phyloP scores from a whole-genome alignment of 495 filamentous ascomycete genomes.

The Neurospora sublineolata region DNA sequence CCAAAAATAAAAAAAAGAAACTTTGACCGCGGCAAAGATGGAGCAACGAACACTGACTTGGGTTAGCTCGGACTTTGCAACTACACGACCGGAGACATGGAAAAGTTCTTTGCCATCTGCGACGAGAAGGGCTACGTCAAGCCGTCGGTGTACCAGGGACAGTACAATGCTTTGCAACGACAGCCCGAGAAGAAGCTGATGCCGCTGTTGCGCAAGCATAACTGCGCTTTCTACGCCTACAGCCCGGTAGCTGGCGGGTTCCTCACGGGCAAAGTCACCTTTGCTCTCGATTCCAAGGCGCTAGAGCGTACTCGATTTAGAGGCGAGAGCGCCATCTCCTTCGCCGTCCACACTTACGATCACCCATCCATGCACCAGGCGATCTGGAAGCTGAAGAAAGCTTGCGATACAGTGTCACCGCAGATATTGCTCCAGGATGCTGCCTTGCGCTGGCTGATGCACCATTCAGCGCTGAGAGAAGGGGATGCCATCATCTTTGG shows the following conservation, averaged over 20 bases:
- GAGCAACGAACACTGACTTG: background rate
- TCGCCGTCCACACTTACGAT: slow-evolving; percentile 33
- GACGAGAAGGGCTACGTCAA: slow-evolving; percentile 30
- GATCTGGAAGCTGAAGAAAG: slow-evolving; percentile 28
- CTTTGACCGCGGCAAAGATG: background rate
- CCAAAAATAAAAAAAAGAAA: too few species aligned
- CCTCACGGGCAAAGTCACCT: slow-evolving; percentile 17
- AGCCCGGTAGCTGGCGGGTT: slow-evolving; percentile 18
- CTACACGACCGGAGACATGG: slow-evolving; percentile 29
- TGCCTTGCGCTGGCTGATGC: slow-evolving; percentile 44
- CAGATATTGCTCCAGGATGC: slow-evolving; percentile 20
- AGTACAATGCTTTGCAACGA: slow-evolving; percentile 34
- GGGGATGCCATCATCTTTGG: slow-evolving; percentile 47
- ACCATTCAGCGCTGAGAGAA: slow-evolving; percentile 35
- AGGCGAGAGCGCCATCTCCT: slow-evolving; percentile 6
- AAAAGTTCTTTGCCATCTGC: slow-evolving; percentile 30
- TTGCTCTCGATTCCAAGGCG: slow-evolving; percentile 10
- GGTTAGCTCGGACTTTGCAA: slow-evolving; percentile 35
- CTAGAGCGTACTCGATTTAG: slow-evolving; percentile 24
- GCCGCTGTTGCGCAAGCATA: slow-evolving; percentile 30
- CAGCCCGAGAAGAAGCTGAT: slow-evolving; percentile 29
- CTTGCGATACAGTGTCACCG: background rate
- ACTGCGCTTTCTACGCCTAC: slow-evolving; percentile 32
- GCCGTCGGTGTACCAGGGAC: slow-evolving; percentile 39
- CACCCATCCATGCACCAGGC: slow-evolving; percentile 29